A percentile compares a stretch with the other conserved stretches of the same genome.
These are phyloP conservation scores for Tulasnella sp. DNA, from an alignment of 768 basidiomycete genomes.

Conservation along the genomic window DNA sequence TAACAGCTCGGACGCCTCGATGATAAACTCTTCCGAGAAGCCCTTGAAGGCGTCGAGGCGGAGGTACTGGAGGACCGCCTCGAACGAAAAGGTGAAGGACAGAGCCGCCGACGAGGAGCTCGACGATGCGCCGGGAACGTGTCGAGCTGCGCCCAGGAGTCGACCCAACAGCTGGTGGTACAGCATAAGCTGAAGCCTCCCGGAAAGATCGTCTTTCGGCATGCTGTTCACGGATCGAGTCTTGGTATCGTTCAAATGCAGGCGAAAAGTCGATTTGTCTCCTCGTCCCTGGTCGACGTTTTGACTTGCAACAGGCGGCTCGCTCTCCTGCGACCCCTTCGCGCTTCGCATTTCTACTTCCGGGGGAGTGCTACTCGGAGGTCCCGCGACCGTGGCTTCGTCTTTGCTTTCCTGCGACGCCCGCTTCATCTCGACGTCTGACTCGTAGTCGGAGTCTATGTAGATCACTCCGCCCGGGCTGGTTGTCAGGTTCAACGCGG, in stretches of 20 bases:
- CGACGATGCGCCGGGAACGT: background rate
- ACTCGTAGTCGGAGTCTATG: background rate
- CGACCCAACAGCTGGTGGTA: slow-evolving; percentile 27
- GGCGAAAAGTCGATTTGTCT: slow-evolving; percentile 18
- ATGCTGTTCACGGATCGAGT: slow-evolving; percentile 23
- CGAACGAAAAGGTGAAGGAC: slow-evolving; percentile 4
- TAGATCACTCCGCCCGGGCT: background rate
- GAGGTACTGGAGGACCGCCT: background rate
- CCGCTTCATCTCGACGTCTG: background rate
- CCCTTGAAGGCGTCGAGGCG: background rate
- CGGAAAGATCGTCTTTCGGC: slow-evolving; percentile 24
- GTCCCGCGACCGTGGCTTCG: background rate
- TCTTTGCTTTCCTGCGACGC: background rate
- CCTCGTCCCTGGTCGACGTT: background rate
- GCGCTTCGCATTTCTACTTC: background rate
- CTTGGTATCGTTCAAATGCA: slow-evolving; percentile 28
- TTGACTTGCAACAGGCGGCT: background rate
- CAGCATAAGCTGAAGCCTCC: slow-evolving; percentile 27
- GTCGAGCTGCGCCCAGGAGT: slow-evolving; percentile 11
- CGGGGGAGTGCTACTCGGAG: background rate
- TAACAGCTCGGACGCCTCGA: background rate
- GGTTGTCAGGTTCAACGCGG: background rate
- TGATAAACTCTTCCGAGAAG: slow-evolving; percentile 9
- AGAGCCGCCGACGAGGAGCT: background rate
- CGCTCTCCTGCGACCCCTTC: background rate